A percentile compares a stretch with the other conserved stretches of the same genome.
Evolutionary conservation across 352 stramenopile species (phyloP).

Genomic region (Pythium aphanidermatum): DNA sequence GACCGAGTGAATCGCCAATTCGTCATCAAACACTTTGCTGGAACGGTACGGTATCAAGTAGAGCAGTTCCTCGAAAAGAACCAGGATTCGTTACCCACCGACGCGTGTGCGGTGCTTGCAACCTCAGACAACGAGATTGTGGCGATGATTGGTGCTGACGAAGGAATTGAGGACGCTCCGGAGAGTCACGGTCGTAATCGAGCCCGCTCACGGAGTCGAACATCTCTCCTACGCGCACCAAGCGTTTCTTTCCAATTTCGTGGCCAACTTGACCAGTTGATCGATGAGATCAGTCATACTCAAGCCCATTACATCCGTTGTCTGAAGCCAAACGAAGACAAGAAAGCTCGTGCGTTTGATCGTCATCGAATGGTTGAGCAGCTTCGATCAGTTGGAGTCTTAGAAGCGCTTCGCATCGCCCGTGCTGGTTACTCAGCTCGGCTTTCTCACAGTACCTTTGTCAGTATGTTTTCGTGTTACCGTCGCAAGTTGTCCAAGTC

Average conservation of each 20-base stretch:
- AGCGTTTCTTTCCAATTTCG: constrained; percentile 92
- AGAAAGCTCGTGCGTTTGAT: constrained; percentile 57
- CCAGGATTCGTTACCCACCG: constrained; percentile 65
- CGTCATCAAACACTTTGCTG: constrained; percentile 77
- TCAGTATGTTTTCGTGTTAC: constrained; percentile 67
- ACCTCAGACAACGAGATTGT: constrained; percentile 65
- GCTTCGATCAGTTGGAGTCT: constrained; percentile 94
- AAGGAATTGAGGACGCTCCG: constrained; percentile 38
- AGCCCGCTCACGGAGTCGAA: constrained; percentile 9
- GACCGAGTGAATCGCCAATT: constrained; percentile 81
- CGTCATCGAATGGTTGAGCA: constrained; percentile 94
- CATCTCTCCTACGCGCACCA: constrained; percentile 53
- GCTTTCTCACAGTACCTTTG: constrained; percentile 90
- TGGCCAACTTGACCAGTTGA: constrained; percentile 91
- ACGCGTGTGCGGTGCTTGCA: constrained; percentile 45
- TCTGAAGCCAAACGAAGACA: constrained; percentile 97
- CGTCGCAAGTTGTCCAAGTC: constrained; percentile 26
- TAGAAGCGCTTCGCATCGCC: constrained; percentile 94
- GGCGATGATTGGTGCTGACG: constrained; percentile 39
- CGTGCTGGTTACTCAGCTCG: constrained; percentile 95
- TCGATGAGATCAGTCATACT: constrained; percentile 92
- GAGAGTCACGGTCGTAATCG: constrained; percentile 10
- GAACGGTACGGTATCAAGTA: constrained; percentile 66
- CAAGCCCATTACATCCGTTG: constrained; percentile 98
- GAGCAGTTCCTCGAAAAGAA: constrained; percentile 87